Base-by-base conservation (phyloP, 495 filamentous ascomycete genomes). In the Trichocladium uniseriatum region DNA sequence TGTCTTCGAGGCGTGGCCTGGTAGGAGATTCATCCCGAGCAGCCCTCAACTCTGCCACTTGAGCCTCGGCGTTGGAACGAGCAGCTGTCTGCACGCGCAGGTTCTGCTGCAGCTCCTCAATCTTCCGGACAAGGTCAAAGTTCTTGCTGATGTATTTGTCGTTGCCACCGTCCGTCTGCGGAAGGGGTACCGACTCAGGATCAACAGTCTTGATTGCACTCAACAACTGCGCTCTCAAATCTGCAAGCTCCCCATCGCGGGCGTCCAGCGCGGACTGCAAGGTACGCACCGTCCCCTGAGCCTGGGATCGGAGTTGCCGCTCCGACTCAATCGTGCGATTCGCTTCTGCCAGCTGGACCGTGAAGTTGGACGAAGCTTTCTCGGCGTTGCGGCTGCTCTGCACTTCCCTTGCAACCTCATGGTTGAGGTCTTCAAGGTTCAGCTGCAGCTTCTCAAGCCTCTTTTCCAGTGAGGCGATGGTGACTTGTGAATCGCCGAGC, bases 381-480 rank as follows among this genome's bases (percentile, higher is more conserved):
- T 98, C 92, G 14, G 92, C 92, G 62, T 83, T 89, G 14, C 92
- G 83, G 53, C 81, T 94, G 34, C 82, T 82, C 69, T 96, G 92
- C 56, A 92, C 90, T 64, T 96, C 92, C 13, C 88, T 75, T 21
- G 81, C 84, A 32, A 96, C 77, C 65, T 97, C 90, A 62, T 98
- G 92, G 56, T 90, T 95, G 21, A 96, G 72, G 64, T 98, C 92
- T 59, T 98, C 92, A 13, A 96, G 64, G 56, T 75, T 89, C 43
- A 98, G 73, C 18, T 89, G 78, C 29, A 97, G 70, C 68, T 96
- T 97, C 67, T 97, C 92, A 49, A 94, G 89, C 63, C 95, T 88
- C 71, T 97, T 97, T 66, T 96, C 91, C 22, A 95, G 63, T 2
- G 87, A 85, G 1, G 86, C 83, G 44, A 96, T 81, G 10, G 83